Evolutionary conservation across 2,329 filamentous ascomycete genomes (phyloP).

Genomic region (Calonectria fujianensis): DNA sequence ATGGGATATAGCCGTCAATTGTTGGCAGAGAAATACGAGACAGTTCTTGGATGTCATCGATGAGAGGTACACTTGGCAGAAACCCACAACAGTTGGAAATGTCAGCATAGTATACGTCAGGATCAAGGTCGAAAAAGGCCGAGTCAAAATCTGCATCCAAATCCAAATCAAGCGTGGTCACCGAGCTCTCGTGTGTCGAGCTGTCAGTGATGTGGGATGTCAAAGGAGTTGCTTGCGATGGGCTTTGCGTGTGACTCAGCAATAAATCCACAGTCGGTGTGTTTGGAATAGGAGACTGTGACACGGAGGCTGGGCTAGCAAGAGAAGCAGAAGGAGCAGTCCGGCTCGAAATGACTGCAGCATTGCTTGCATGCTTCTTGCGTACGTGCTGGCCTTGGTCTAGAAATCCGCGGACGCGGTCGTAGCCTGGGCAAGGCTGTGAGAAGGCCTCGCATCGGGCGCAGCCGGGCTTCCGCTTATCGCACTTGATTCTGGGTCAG

Average conservation of each 20-base stretch:
- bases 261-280: conserved; percentile 3
- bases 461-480: conserved; percentile 24
- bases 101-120: conserved; percentile 11
- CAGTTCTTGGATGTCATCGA: conserved; percentile 13
- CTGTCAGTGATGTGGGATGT: neutral
- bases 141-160: conserved; percentile 17
- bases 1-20: neutral
- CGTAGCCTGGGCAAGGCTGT: conserved; percentile 27
- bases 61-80: conserved; percentile 5
- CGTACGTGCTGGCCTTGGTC: conserved; percentile 21
- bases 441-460: conserved; percentile 3
- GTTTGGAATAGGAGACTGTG: neutral
- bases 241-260: conserved; percentile 9
- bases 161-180: conserved; percentile 5
- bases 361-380: conserved; percentile 17
- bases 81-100: conserved; percentile 16
- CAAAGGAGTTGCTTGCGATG: neutral
- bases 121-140: conserved; percentile 22
- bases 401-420: conserved; percentile 8
- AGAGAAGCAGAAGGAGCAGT: neutral
- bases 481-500: conserved; percentile 24
- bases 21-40: neutral
- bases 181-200: neutral
- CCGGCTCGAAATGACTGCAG: neutral
- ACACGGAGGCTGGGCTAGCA: neutral